Percentiles rank a stretch among this genome's conserved stretches.
Evolutionary conservation across 345 rosid genomes (phyloP).

Genomic region (Xanthoceras sorbifolium): DNA sequence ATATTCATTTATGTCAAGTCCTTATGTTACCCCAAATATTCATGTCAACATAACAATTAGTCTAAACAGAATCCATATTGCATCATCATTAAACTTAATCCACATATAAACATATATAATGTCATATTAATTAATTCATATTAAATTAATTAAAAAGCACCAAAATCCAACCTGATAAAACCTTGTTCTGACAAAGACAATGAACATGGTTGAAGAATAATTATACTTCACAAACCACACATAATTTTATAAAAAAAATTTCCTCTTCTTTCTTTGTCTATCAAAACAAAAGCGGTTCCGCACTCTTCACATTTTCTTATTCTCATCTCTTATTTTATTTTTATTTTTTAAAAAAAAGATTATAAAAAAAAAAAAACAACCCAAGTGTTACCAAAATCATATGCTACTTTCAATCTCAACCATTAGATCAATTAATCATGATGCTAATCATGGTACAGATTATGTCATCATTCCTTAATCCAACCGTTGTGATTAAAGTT

Average conservation of each 20-base stretch:
- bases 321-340: background rate
- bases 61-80: constrained; percentile 8
- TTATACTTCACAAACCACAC: constrained; percentile 9
- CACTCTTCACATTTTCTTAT: constrained; percentile 23
- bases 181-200: constrained; percentile 39
- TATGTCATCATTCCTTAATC: constrained; percentile 33
- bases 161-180: constrained; percentile 28
- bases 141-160: background rate
- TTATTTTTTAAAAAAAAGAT: background rate
- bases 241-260: too few relatives aligned
- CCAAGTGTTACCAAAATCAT: background rate
- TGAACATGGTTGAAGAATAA: constrained; percentile 45
- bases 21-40: background rate
- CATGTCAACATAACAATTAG: background rate
- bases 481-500: constrained; percentile 20
- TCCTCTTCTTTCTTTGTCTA: constrained; percentile 5
- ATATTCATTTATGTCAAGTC: too few relatives aligned
- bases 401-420: background rate
- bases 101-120: background rate
- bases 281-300: constrained; percentile 36
- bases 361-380: constrained; percentile 11
- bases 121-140: background rate
- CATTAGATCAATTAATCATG: constrained; percentile 20
- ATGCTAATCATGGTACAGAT: background rate
- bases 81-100: background rate